Evolutionary conservation across 2,329 filamentous ascomycete genomes (phyloP), one percentile per base, ranked within the genome.

Genomic region (Chrysoporthe cubensis): DNA sequence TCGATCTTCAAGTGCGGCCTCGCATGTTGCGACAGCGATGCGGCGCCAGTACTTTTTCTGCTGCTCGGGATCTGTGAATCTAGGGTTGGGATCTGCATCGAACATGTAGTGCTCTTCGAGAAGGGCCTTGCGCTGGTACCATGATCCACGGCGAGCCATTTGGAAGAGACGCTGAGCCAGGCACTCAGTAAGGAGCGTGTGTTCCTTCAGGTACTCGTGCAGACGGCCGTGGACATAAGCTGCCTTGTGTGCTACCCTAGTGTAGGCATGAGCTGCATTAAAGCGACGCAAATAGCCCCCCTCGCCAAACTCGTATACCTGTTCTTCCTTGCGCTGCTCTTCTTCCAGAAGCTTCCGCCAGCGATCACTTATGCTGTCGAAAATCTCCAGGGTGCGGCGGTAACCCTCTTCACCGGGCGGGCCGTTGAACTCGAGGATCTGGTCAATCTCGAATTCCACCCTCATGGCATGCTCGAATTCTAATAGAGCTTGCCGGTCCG

Each of bases 61-160:
- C 63, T 80, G 75, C 40, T 85, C 84, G 4, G 74, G 56, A 44
- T 83, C 77, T 4, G 74, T 67, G 5, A 77, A 78, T 2, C 73
- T 72, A 0, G 79, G 78, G 2, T 77, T 78, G 0, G 85, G 81
- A 42, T 82, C 84, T 6, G 91, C 76, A 4, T 85, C 82, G 74
- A 89, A 85, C 92, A 98, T 94, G 78, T 99, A 98, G 76, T 96
- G 94, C 77, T 99, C 96, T 80, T 99, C 96, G 1, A 99, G 79
- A 1, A 99, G 82, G 0, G 95, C 96, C 79, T 96, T 97, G 26
- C 96, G 91, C 75, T 97, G 94, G 76, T 98, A 98, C 96, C 96
- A 99, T 0, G 90, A 88, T 0, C 96, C 96, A 54, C 96, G 88
- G 40, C 94, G 87, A 1, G 94, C 88, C 56, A 91, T 85, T 74